These are phyloP conservation scores for Phaseolus coccineus DNA, from an alignment of 331 rosid genomes.

Conservation along the genomic window DNA sequence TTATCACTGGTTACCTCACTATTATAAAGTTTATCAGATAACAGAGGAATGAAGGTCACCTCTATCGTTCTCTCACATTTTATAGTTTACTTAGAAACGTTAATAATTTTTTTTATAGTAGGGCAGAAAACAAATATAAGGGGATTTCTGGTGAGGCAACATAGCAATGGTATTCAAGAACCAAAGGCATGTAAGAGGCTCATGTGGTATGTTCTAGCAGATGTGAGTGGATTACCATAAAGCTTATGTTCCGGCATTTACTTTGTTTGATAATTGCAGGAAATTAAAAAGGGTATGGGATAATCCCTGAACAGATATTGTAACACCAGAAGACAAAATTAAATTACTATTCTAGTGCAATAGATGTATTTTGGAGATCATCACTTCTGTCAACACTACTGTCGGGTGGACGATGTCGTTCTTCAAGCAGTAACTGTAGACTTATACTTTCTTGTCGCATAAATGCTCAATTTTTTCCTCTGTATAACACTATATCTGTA, in stretches of 20 bases:
- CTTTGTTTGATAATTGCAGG: slow-evolving; percentile 24
- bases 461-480: background rate
- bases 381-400: background rate
- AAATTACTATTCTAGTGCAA: background rate
- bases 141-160: slow-evolving; percentile 51
- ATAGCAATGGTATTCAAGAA: slow-evolving; percentile 43
- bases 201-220: slow-evolving; percentile 32
- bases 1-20: slow-evolving; percentile 1
- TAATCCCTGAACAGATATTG: slow-evolving; percentile 28
- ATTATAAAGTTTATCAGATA: background rate
- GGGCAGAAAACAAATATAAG: slow-evolving; percentile 76
- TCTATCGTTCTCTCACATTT: slow-evolving; percentile 34
- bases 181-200: slow-evolving; percentile 27
- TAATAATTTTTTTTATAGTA: slow-evolving; percentile 46
- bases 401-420: slow-evolving; percentile 22
- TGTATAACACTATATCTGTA: background rate
- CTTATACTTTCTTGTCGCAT: slow-evolving; percentile 4
- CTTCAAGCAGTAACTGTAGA: background rate
- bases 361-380: background rate
- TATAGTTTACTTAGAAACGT: slow-evolving; percentile 41
- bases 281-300: slow-evolving; percentile 1
- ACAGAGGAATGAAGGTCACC: slow-evolving; percentile 22
- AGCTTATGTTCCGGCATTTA: slow-evolving; percentile 17
- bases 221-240: background rate
- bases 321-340: slow-evolving; percentile 17